Evolutionary conservation across 164 flowering plant genomes (phyloP), one percentile per base, ranked within the genome.

Genomic region (Akebia trifoliata): DNA sequence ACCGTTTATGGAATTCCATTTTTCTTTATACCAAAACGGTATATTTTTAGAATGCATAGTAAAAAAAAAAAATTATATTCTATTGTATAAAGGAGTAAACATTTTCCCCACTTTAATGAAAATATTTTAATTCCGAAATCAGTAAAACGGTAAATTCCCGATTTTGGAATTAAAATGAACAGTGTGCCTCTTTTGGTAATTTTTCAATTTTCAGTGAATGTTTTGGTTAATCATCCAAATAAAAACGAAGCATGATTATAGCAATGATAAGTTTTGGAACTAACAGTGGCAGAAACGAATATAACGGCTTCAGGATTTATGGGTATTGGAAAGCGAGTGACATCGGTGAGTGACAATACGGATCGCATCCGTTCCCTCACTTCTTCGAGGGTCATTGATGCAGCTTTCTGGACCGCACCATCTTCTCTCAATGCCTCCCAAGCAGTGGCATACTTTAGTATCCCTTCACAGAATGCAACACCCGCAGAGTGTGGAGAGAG

Each of bases 381-480:
- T 76, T 93, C 80, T 65, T 93, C 95, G 7, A 86, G 86, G 44
- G 96, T 87, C 84, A 86, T 70, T 63, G 80, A 69, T n/a, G n/a
- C n/a, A 68, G 72, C 72, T 55, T 81, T 62, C 45, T 83, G 76
- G 6, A 60, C 59, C 42, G 82, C 80, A 64, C 81, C 80, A 54
- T 93, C 99, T 50, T 74, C 72, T 74, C 87, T 83, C 63, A 93
- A 76, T 58, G 81, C 97, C 40, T 93, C 96, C 99, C 99, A 93
- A 17, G 98, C 98, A 54, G 98, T 93, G 21, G 74, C 98, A 73
- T 93, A 80, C 75, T 80, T 77, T 52, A 93, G 54, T 46, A 93
- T 78, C 35, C 98, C 98, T 76, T 93, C 98, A 69, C 98, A 93
- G 71, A 92, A 92, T 46, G 97, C 95, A 70, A 93, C 98, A 56